Evolutionary conservation across 148 eudicot genomes (phyloP), one percentile per base, ranked within the genome.

Genomic region (Dianthus caryophyllus): DNA sequence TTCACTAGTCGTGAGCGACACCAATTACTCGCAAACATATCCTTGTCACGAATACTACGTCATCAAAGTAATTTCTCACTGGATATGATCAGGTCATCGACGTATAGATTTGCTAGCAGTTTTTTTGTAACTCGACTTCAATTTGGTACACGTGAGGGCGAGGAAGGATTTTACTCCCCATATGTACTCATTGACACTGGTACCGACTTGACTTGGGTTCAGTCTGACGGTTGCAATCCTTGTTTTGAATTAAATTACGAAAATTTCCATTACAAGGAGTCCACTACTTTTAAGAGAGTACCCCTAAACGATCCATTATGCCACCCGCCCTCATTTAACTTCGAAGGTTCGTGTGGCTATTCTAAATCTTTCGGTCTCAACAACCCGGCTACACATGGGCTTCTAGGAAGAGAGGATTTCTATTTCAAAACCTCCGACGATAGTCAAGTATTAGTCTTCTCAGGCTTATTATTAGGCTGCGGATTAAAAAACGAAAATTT

Each of bases 211-310:
- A 70, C 73, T 49, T 70, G 67, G 67, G 58, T 70, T 29, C 73
- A 70, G 50, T 70, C 67, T 17, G 26, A 33, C 11, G 67, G 73
- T 2, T 70, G 73, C 31, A 31, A 60, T 41, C 58, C 73, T 7
- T 70, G 73, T 61, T 20, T 70, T n/a, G 47, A 31, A 31, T 8
- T 16, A 9, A 26, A 43, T 15, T 21, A 4, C 31, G 0, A 12
- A 14, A 60, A 31, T 2, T 70, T 70, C 12, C 1, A 0, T 1
- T 70, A 70, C 18, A 60, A 29, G 5, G 20, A 60, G 3, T 70
- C 66, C 0, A 1, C 66, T 21, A 4, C 18, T 5, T 70, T 16
- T 60, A 9, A 12, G 1, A 41, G 30, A 48, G 44, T 70, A 58
- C 9, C 1, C 20, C 0, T 33, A 21, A 1, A 60, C 9, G 73